These are phyloP conservation scores for Ambrosia hybrid DNA, from an alignment of 140 eudicot species.

Conservation along the genomic window DNA sequence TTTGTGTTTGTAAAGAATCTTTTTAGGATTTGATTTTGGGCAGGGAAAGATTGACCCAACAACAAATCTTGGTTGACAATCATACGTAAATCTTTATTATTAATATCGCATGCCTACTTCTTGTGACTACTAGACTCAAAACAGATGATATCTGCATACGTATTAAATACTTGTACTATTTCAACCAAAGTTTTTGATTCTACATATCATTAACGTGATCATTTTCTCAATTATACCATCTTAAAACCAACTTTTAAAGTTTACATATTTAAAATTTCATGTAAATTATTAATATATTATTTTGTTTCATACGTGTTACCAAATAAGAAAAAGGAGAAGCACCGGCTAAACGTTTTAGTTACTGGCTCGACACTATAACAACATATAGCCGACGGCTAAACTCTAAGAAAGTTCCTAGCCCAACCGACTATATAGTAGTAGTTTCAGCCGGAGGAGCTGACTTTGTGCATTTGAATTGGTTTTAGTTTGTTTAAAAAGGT, in stretches of 20 bases:
- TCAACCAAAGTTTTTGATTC: neutral
- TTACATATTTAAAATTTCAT: too few relatives aligned
- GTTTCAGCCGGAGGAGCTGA: too few relatives aligned
- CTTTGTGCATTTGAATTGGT: too few relatives aligned
- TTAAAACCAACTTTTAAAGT: neutral
- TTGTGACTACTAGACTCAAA: slow-evolving; percentile 33
- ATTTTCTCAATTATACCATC: neutral
- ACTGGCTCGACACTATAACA: too few relatives aligned
- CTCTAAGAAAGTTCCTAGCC: too few relatives aligned
- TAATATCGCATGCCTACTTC: slow-evolving; percentile 42
- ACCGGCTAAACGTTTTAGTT: too few relatives aligned
- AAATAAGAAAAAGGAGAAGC: too few relatives aligned
- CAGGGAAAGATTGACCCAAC: slow-evolving; percentile 27
- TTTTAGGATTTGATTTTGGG: slow-evolving; percentile 32
- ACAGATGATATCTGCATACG: slow-evolving; percentile 16
- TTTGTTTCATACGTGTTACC: too few relatives aligned
- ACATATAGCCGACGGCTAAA: too few relatives aligned
- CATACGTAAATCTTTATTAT: slow-evolving; percentile 31
- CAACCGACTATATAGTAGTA: too few relatives aligned
- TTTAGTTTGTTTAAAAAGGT: too few relatives aligned
- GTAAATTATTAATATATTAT: too few relatives aligned
- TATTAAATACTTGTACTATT: neutral
- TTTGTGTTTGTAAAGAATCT: slow-evolving; percentile 20
- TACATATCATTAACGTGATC: neutral
- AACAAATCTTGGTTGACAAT: slow-evolving; percentile 33